Evolutionary conservation across 129 eudicot species (phyloP).

Genomic region (Logfia minima): DNA sequence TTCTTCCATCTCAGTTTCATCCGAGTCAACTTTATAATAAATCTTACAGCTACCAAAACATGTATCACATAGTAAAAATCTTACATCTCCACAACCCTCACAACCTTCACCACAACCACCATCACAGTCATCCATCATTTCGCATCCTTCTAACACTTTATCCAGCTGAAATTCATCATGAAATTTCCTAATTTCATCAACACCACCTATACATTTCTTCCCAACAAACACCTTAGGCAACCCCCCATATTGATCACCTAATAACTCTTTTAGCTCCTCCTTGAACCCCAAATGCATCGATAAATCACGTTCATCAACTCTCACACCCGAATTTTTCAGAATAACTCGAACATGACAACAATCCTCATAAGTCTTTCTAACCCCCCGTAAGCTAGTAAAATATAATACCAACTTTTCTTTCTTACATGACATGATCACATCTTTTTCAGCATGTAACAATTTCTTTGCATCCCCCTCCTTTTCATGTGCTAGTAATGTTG

Average conservation of each 20-base stretch:
- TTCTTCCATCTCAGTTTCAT: constrained; percentile 38
- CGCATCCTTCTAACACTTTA: constrained; percentile 62
- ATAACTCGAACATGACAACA: constrained; percentile 69
- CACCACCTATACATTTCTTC: constrained; percentile 67
- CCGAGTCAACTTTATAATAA: constrained; percentile 53
- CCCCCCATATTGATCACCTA: constrained; percentile 50
- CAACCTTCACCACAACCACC: constrained; percentile 45
- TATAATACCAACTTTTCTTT: constrained; percentile 60
- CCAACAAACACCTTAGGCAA: constrained; percentile 84
- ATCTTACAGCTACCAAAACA: constrained; percentile 95
- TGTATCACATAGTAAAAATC: constrained; percentile 81
- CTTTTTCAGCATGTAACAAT: neutral
- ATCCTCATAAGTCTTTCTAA: constrained; percentile 92
- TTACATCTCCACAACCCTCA: constrained; percentile 77
- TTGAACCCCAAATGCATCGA: constrained; percentile 93
- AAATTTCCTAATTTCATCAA: constrained; percentile 62
- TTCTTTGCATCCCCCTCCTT: constrained; percentile 21
- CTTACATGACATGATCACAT: constrained; percentile 1
- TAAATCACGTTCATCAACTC: constrained; percentile 89
- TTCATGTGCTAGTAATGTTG: constrained; percentile 32
- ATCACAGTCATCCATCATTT: constrained; percentile 33
- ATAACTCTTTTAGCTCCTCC: constrained; percentile 71
- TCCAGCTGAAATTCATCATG: constrained; percentile 76
- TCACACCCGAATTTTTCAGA: constrained; percentile 54
- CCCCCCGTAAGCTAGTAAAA: constrained; percentile 83